phyloP scores from a whole-genome alignment of 2,329 filamentous ascomycete species.

The Xylariaceae sp. region DNA sequence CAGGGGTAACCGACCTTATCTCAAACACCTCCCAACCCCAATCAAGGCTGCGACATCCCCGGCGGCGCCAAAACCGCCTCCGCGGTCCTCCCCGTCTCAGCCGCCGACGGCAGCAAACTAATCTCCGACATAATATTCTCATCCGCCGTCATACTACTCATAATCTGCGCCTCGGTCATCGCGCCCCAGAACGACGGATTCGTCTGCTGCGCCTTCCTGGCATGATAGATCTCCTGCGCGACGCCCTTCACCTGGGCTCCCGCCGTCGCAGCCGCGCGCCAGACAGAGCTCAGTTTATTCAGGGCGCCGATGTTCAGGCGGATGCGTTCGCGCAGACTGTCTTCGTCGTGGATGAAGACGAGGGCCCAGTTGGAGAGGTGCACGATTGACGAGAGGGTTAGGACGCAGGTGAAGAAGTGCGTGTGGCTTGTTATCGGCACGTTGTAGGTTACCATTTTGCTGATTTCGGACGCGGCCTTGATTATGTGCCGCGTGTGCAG shows the following conservation, averaged over 20 bases:
- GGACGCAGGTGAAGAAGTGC: conserved; percentile 76
- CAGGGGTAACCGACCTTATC: too few relatives aligned
- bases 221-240: conserved; percentile 66
- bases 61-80: conserved; percentile 14
- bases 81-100: background rate
- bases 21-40: too few relatives aligned
- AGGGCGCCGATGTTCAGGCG: conserved; percentile 73
- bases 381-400: conserved; percentile 74
- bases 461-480: conserved; percentile 71
- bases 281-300: conserved; percentile 62
- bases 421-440: conserved; percentile 68
- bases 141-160: conserved; percentile 50
- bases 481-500: conserved; percentile 76
- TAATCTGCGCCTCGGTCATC: conserved; percentile 50
- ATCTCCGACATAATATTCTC: conserved; percentile 57
- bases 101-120: conserved; percentile 35
- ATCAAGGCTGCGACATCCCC: conserved; percentile 6
- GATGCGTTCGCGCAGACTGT: conserved; percentile 67
- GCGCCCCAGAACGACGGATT: conserved; percentile 51
- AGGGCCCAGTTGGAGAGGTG: conserved; percentile 73
- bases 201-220: conserved; percentile 51
- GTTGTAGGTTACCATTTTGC: conserved; percentile 67
- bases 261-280: conserved; percentile 66
- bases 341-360: conserved; percentile 57
- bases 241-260: conserved; percentile 70